Base-by-base conservation (phyloP, 1,284 basidiomycete species). In the Puccinia hordei region DNA sequence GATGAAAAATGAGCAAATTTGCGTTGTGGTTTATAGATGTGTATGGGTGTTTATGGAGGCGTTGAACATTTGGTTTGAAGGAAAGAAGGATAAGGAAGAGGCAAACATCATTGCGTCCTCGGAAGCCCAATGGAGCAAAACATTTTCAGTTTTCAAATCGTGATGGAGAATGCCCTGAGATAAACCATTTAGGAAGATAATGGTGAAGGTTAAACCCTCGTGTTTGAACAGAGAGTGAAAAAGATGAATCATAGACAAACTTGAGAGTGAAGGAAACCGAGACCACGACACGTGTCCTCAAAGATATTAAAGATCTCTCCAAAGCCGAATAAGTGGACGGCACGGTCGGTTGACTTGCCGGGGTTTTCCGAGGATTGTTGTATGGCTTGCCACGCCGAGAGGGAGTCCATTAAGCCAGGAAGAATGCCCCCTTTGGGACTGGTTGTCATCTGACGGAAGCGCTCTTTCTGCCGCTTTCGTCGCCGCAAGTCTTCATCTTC, bases 81-180 rank as follows among this genome's bases (percentile, higher is more conserved):
- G 19, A 46, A 24, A 5, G 30, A 35, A 13, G 35, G 51, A 30
- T 44, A 13, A 22, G 24, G 51, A 38, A 68, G 30, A n/a, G 35
- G 59, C 76, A 13, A 83, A 91, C 91, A 94, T 91, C 41, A 95
- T 87, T 71, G 88, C 88, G n/a, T 92, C 92, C 81, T 95, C 93
- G 35, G 63, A 68, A 83, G 96, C 94, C 91, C 92, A 94, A 15
- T 95, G 95, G 61, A 98, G 86, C 6, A 98, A 87, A 1, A 97
- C 93, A 83, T 98, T 98, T 6, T 93, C 94, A 17, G 94, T 94
- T 85, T 97, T 96, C 82, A 96, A 87, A 84, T 97, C 95, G 5
- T 97, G 89, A 85, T 98, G 95, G 44, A 98, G 85, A 57, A 97
- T 73, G 24, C 77, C 77, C 69, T 73, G n/a, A n/a, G n/a, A n/a